Conservation (phyloP, 176 grass and related monocot species). For the Cenchrus americanus region DNA sequence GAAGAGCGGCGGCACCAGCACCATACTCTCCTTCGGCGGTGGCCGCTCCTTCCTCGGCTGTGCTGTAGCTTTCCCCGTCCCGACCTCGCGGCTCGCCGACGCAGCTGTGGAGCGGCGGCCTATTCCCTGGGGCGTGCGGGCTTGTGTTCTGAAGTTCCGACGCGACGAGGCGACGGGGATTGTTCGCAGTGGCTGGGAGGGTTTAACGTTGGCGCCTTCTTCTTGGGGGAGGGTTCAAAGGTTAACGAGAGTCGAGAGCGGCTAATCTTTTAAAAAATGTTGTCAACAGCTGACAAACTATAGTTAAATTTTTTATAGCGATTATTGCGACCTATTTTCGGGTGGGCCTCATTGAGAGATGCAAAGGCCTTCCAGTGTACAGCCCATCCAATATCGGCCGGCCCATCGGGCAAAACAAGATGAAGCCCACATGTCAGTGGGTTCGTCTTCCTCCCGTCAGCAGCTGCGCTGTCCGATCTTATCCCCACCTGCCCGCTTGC, state of each 20-base stretch:
- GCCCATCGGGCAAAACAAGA: no score
- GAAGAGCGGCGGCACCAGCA: conserved; percentile 94
- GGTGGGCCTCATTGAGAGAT: neutral
- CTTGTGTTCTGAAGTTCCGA: neutral
- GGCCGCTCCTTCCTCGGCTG: neutral
- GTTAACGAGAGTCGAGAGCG: neutral
- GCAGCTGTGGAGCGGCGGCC: neutral
- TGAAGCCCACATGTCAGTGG: neutral
- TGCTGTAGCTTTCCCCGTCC: conserved; percentile 44
- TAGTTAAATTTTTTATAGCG: no score
- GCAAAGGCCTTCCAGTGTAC: no score
- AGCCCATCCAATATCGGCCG: no score
- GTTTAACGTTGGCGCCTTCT: neutral
- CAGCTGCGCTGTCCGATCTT: neutral
- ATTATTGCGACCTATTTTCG: no score
- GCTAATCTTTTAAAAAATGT: neutral
- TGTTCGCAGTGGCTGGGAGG: neutral
- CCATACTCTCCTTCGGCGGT: conserved; percentile 32
- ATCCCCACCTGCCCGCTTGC: conserved; percentile 7
- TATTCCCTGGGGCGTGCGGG: neutral
- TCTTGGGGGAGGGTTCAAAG: conserved; percentile 12
- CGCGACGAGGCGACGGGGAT: neutral
- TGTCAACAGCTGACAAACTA: neutral
- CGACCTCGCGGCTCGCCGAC: neutral
- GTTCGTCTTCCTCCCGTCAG: neutral